Evolutionary conservation across 192 early-diverging fungal genomes (phyloP), one percentile per base, ranked within the genome.

Genomic region (Globomyces pollinis-pini): DNA sequence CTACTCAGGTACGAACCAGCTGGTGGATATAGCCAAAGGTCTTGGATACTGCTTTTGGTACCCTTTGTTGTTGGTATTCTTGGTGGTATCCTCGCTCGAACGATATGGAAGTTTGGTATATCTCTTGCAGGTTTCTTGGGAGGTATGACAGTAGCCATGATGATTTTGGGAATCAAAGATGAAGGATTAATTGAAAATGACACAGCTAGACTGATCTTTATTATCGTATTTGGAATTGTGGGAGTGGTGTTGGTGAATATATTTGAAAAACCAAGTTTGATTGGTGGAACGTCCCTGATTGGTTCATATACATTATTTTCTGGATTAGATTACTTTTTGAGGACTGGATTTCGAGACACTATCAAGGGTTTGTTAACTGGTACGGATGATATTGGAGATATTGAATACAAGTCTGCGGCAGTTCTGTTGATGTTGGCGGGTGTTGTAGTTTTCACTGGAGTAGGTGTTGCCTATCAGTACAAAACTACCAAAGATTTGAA

Each of bases 281-380:
- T 71, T 21, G 55, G 64, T n/a, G 51, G 55, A 3, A 71, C 72
- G 12, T 33, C 56, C 20, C 29, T 74, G 15, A 36, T 60, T n/a
- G 72, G 72, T 7, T 42, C 72, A 1, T 61, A 71, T 58, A 39
- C 18, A 6, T 31, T 39, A 13, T 26, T 55, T 6, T 35, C 16
- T 56, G 72, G 72, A 3, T 38, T 74, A 24, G 72, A 74, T 63
- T n/a, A 38, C 15, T 74, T 63, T 41, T 59, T 57, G 13, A 13
- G 42, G 26, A 65, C 61, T 4, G 72, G 72, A 16, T 63, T 71
- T 44, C 11, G 3, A 12, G 41, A 5, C 3, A 18, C 41, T 18
- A 16, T 42, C n/a, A n/a, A n/a, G n/a, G n/a, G n/a, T n/a, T n/a
- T n/a, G n/a, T n/a, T n/a, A n/a, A n/a, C n/a, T n/a, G n/a, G n/a